These are phyloP conservation scores for Cyberlindnera xylosilytica DNA, from an alignment of 805 yeast genomes.

Conservation along the genomic window DNA sequence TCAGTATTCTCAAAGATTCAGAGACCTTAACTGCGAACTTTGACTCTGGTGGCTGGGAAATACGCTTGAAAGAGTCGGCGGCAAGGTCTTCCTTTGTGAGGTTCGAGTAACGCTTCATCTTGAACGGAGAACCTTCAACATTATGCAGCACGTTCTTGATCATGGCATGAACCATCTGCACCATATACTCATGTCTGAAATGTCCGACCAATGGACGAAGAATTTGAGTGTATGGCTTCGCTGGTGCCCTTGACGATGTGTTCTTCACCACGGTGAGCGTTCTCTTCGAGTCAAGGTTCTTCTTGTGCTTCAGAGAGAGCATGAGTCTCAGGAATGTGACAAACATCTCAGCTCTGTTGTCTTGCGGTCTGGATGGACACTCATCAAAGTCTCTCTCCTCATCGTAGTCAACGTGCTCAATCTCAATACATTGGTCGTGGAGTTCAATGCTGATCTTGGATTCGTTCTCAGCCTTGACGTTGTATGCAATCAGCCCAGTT, in stretches of 20 bases:
- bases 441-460: conserved; percentile 65
- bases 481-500: conserved; percentile 59
- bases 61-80: conserved; percentile 20
- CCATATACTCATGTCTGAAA: conserved; percentile 48
- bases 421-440: conserved; percentile 63
- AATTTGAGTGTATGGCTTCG: conserved; percentile 43
- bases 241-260: conserved; percentile 9
- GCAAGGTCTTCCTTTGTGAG: conserved; percentile 8
- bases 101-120: conserved; percentile 19
- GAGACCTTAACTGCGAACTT: conserved; percentile 31
- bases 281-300: conserved; percentile 28
- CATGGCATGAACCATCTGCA: conserved; percentile 24
- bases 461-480: conserved; percentile 60
- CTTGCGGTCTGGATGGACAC: conserved; percentile 40
- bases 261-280: conserved; percentile 18
- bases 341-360: conserved; percentile 33
- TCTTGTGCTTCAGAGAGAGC: conserved; percentile 39
- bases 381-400: conserved; percentile 32
- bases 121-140: conserved; percentile 9
- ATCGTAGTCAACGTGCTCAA: conserved; percentile 54
- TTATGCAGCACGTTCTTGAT: conserved; percentile 15
- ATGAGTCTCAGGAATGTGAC: conserved; percentile 32
- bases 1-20: conserved; percentile 8
- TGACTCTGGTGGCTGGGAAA: conserved; percentile 24
- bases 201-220: conserved; percentile 58